Percentiles rank a stretch among this genome's conserved stretches.
These are phyloP conservation scores for Chrysanthemum makinoi DNA, from an alignment of 129 eudicot genomes.

Conservation along the genomic window DNA sequence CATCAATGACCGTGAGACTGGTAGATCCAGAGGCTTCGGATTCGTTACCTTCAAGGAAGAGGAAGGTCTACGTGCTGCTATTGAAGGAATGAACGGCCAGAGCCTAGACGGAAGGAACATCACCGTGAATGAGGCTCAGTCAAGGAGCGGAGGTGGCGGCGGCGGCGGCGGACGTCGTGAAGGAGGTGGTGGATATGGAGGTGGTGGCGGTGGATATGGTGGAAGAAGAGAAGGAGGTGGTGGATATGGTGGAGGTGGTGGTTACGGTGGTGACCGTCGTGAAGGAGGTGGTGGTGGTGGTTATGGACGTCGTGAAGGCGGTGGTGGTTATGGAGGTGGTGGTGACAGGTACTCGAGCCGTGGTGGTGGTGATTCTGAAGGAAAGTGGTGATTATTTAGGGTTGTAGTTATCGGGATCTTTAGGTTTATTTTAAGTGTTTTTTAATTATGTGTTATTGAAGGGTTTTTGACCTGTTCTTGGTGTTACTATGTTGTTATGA, in stretches of 20 bases:
- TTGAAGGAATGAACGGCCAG: slow-evolving; percentile 84
- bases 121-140: slow-evolving; percentile 87
- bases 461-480: slow-evolving; percentile 22
- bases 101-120: slow-evolving; percentile 81
- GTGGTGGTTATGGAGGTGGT: slow-evolving; percentile 30
- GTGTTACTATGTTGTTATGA: slow-evolving; percentile 9
- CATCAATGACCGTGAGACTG: slow-evolving; percentile 77
- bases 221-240: slow-evolving; percentile 26
- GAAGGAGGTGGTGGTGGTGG: slow-evolving; percentile 39
- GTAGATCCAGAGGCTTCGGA: slow-evolving; percentile 79
- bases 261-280: slow-evolving; percentile 27
- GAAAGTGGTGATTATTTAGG: slow-evolving; percentile 58
- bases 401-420: slow-evolving; percentile 18
- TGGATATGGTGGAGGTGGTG: slow-evolving; percentile 27
- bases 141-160: slow-evolving; percentile 61
- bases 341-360: slow-evolving; percentile 22
- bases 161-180: slow-evolving; percentile 46
- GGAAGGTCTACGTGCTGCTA: slow-evolving; percentile 60
- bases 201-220: slow-evolving; percentile 28
- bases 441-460: slow-evolving; percentile 9
- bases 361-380: slow-evolving; percentile 38
- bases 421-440: background rate
- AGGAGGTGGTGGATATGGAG: slow-evolving; percentile 36
- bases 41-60: slow-evolving; percentile 74
- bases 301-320: slow-evolving; percentile 5